Base-by-base conservation (phyloP, 306 rosid species). In the Citrullus colocynthis region DNA sequence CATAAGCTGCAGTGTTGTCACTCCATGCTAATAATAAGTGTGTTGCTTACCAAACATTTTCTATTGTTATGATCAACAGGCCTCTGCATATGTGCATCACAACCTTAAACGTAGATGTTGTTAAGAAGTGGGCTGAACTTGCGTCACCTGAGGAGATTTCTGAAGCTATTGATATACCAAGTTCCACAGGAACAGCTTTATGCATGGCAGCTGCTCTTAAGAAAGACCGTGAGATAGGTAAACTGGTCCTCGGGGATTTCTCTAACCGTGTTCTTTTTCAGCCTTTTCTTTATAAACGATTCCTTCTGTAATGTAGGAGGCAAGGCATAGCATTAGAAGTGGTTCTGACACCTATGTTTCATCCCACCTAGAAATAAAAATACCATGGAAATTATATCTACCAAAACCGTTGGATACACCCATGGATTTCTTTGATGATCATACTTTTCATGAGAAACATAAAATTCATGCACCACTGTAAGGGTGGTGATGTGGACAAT, bases 121-220 rank as follows among this genome's bases (percentile, higher is more conserved):
- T 92, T 61, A 92, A 88, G 89, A 92, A 89, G 87, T 96, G 99
- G 99, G 98, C 82, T 74, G 96, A 96, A 84, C 89, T 96, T 85
- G 93, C 98, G 79, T 86, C 88, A 48, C 52, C 83, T 12, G 88
- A 92, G 82, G 99, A 91, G 83, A 91, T 96, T 81, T 88, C 89
- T 41, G 93, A 88, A 81, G 93, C 97, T 74, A 91, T 96, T 89
- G 97, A 96, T 85, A 89, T 91, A 74, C 85, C 88, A 77, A 86
- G 91, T 81, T 87, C 97, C 75, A 75, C 89, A 80, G 99, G 99
- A 84, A 96, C 97, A 62, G 97, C 99, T 9, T 83, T 96, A 81
- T 96, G 99, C 85, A 89, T 96, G 98, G 99, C 99, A 36, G 98
- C 99, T 83, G 93, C 93, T 77, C 84, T 96, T 67, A 96, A 96